These are phyloP conservation scores for Aspergillus intermedius DNA, from an alignment of 2,329 filamentous ascomycete genomes.

Conservation along the genomic window DNA sequence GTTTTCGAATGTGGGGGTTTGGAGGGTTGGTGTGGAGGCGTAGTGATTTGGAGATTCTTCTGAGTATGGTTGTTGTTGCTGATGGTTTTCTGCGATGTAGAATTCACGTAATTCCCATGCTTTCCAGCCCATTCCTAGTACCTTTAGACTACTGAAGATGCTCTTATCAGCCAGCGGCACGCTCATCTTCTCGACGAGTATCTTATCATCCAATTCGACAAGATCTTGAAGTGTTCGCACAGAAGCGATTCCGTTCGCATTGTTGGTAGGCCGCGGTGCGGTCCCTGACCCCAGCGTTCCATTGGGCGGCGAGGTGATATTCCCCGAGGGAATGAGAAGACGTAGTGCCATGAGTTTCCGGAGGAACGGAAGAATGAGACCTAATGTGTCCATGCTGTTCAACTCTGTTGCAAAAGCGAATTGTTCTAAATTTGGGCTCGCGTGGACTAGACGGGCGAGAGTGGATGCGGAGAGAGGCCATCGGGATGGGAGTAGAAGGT, in stretches of 20 bases:
- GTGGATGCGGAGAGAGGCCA: conserved; percentile 48
- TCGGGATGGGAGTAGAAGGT: conserved; percentile 51
- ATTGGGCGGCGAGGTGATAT: conserved; percentile 5
- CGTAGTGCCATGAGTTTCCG: conserved; percentile 35
- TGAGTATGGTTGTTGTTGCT: too few relatives aligned
- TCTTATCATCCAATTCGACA: conserved; percentile 31
- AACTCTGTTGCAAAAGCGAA: conserved; percentile 47
- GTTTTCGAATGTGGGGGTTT: too few relatives aligned
- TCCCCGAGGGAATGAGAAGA: conserved; percentile 31
- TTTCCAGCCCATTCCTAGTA: conserved; percentile 35
- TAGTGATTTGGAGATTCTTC: neutral
- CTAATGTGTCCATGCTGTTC: conserved; percentile 33
- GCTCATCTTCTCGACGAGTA: conserved; percentile 26
- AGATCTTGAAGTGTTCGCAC: conserved; percentile 26
- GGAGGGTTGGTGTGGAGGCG: neutral
- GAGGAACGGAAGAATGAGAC: conserved; percentile 35
- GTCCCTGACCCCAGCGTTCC: conserved; percentile 2
- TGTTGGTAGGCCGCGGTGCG: neutral
- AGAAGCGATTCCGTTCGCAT: conserved; percentile 3
- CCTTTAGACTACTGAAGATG: conserved; percentile 24
- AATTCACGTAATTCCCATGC: conserved; percentile 32
- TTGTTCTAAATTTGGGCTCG: conserved; percentile 54
- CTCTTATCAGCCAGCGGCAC: conserved; percentile 27
- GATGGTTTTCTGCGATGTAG: conserved; percentile 21
- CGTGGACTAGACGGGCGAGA: conserved; percentile 47